phyloP scores from a whole-genome alignment of 2,329 filamentous ascomycete species.

The Sclerotiophoma versabilis region DNA sequence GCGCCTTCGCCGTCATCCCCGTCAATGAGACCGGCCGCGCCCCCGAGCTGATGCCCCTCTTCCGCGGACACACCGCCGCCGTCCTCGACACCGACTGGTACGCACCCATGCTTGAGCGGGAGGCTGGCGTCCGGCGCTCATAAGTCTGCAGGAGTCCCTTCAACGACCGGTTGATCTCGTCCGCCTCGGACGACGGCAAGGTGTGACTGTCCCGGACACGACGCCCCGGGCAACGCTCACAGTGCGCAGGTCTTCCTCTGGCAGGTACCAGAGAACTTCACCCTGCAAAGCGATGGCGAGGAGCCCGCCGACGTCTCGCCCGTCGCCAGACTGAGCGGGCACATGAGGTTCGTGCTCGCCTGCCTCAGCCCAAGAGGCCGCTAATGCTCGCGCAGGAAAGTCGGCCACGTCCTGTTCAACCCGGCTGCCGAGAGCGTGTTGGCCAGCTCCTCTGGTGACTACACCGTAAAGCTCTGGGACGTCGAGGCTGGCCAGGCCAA shows the following conservation, averaged over 20 bases:
- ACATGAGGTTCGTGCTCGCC: conserved; percentile 70
- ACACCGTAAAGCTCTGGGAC: conserved; percentile 96
- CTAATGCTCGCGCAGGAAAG: conserved; percentile 70
- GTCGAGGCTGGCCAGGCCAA: conserved; percentile 77
- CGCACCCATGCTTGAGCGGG: conserved; percentile 9
- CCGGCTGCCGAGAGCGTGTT: conserved; percentile 94
- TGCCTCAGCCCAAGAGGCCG: background rate
- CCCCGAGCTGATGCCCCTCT: conserved; percentile 91
- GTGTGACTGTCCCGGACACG: conserved; percentile 43
- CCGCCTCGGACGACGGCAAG: conserved; percentile 95
- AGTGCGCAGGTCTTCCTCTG: conserved; percentile 78
- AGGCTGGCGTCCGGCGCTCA: conserved; percentile 21
- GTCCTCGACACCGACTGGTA: conserved; percentile 98
- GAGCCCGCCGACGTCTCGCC: conserved; percentile 83
- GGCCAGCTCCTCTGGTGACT: conserved; percentile 93
- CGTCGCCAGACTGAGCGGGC: conserved; percentile 80
- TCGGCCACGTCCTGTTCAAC: conserved; percentile 98
- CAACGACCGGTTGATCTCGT: conserved; percentile 91
- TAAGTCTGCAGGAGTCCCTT: conserved; percentile 78
- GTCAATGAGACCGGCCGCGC: conserved; percentile 87
- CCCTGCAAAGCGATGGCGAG: conserved; percentile 81
- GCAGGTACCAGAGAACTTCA: conserved; percentile 90
- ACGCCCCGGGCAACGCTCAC: conserved; percentile 20
- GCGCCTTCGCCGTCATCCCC: conserved; percentile 95
- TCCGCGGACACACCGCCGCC: conserved; percentile 92